Conservation (phyloP, 352 stramenopile genomes). For the Blastocystis sp. region DNA sequence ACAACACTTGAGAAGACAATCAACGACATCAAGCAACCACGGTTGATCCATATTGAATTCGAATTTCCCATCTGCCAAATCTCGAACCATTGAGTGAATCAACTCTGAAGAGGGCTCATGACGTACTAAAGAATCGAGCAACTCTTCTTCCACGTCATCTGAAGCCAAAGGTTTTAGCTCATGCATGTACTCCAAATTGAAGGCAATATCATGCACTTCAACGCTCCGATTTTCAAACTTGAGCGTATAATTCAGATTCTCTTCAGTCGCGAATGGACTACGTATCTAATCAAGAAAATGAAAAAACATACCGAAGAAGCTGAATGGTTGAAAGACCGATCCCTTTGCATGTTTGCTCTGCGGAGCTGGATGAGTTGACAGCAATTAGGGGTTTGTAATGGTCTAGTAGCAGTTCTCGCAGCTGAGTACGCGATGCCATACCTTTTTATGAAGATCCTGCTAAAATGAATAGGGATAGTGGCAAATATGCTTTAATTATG, state of each 20-base stretch:
- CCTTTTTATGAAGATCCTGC: neutral
- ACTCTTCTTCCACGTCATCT: neutral
- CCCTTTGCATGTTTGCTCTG: constrained; percentile 30
- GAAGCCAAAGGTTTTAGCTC: neutral
- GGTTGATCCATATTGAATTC: neutral
- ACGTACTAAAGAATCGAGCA: neutral
- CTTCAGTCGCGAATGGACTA: neutral
- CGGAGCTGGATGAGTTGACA: constrained; percentile 8
- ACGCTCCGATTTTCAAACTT: constrained; percentile 32
- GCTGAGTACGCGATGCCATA: constrained; percentile 11
- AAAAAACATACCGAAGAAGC: neutral
- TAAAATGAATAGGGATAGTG: too few relatives aligned
- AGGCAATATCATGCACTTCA: neutral
- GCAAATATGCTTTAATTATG: too few relatives aligned
- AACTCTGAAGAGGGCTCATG: neutral
- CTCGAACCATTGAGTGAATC: neutral
- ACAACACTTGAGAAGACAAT: neutral
- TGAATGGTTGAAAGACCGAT: neutral
- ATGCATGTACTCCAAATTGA: constrained; percentile 5
- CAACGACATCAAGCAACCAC: constrained; percentile 3
- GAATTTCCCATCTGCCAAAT: neutral
- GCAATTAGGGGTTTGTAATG: neutral
- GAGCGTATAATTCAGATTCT: constrained; percentile 15
- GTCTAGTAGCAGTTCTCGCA: neutral
- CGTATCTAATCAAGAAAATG: neutral